A percentile compares a stretch with the other conserved stretches of the same genome.
These are phyloP conservation scores for Sisymbrium altissimum DNA, from an alignment of 345 rosid genomes.

Conservation along the genomic window DNA sequence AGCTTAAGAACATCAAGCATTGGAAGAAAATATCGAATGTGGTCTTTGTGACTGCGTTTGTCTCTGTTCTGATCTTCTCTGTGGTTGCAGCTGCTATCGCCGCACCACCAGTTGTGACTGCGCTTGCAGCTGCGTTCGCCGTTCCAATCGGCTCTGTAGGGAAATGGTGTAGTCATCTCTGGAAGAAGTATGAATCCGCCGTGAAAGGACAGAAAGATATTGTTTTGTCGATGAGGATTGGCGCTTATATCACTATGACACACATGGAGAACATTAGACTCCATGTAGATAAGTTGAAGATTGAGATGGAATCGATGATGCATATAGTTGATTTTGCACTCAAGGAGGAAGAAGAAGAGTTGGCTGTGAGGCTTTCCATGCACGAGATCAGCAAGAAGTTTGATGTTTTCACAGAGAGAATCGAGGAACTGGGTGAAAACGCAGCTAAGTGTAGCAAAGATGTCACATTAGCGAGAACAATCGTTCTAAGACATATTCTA, in stretches of 20 bases:
- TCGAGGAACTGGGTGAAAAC: conserved; percentile 56
- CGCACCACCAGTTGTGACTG: conserved; percentile 70
- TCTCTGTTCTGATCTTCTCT: conserved; percentile 70
- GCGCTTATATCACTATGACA: conserved; percentile 43
- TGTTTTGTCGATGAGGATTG: conserved; percentile 45
- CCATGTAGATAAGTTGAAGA: conserved; percentile 50
- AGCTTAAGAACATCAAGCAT: conserved; percentile 53
- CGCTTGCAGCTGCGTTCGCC: conserved; percentile 65
- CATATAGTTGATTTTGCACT: conserved; percentile 49
- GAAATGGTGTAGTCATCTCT: conserved; percentile 71
- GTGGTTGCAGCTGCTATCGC: conserved; percentile 90
- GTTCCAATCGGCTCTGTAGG: conserved; percentile 72
- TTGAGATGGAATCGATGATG: conserved; percentile 53
- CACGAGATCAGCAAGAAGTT: conserved; percentile 73
- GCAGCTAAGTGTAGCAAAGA: conserved; percentile 66
- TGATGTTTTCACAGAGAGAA: conserved; percentile 47
- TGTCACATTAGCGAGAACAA: conserved; percentile 65
- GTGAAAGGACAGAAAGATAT: conserved; percentile 56
- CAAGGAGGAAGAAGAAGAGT: conserved; percentile 42
- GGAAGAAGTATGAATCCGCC: conserved; percentile 59
- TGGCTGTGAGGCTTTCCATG: conserved; percentile 58
- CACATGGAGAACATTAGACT: conserved; percentile 63
- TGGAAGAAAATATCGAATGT: conserved; percentile 80
- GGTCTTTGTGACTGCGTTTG: conserved; percentile 63
- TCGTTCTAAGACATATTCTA: conserved; percentile 60